Evolutionary conservation across 2,329 filamentous ascomycete genomes (phyloP), one percentile per base, ranked within the genome.

Genomic region (Simplicillium sp.): DNA sequence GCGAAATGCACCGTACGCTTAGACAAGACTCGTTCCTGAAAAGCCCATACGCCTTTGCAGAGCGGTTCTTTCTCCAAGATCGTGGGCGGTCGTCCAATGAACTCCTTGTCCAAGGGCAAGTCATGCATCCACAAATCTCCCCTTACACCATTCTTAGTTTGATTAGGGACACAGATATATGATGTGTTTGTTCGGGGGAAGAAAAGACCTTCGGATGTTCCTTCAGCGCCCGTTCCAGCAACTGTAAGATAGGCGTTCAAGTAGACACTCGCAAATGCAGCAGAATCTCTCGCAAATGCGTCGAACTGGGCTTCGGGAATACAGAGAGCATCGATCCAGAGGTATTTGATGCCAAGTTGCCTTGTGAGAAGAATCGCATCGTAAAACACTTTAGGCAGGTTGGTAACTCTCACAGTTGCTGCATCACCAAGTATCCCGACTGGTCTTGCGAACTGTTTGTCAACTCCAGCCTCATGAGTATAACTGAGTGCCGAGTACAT

Each of bases 251-350:
- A 38, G 13, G 37, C 41, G 16, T 43, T 43, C 14, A 11, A 28
- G 32, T 32, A 43, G 7, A 39, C 37, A 13, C 36, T 28, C 2
- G 11, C 33, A 7, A 33, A 15, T n/a, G 34, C 18, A 13, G 17
- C 18, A 4, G 41, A 39, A 29, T 38, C 36, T 29, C 33, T 36
- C 20, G 6, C 20, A 25, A 25, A 25, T 5, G 5, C 9, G 20
- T 35, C 40, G 1, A 14, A 15, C 8, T n/a, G 13, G 32, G 38
- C 29, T 29, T n/a, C 36, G 7, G 32, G 18, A 28, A 42, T 33
- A 37, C 43, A 45, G 4, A 45, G 18, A 2, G 40, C 40, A 16
- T 45, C 40, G 11, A 42, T 40, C 43, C 40, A 45, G 29, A 42
- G 29, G 16, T 45, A 40, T 4, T 28, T 29, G 7, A 38, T 14